These are phyloP conservation scores for Sphagnum tenellum DNA, from an alignment of 225 moss, liverwort and hornwort genomes.

Conservation along the genomic window DNA sequence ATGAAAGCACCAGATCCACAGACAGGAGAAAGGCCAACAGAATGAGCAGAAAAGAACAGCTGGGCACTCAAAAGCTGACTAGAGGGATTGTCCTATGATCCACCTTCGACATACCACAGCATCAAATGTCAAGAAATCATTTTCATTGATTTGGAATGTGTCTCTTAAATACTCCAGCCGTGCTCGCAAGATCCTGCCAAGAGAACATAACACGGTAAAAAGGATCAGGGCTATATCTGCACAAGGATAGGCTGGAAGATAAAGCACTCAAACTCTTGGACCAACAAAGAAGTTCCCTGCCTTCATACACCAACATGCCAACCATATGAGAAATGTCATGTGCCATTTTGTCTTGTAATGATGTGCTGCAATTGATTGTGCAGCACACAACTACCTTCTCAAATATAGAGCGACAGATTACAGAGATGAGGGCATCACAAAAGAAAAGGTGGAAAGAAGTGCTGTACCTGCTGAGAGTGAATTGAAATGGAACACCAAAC, in stretches of 20 bases:
- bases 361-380: no score
- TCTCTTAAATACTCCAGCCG: slow-evolving; percentile 94
- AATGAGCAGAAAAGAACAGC: neutral
- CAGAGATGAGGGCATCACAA: neutral
- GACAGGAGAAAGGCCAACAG: no score
- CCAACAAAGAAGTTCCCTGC: no score
- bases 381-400: no score
- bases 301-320: no score
- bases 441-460: slow-evolving; percentile 1
- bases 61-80: neutral
- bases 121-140: slow-evolving; percentile 96
- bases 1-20: neutral
- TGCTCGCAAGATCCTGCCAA: slow-evolving; percentile 64
- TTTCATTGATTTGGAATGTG: slow-evolving; percentile 98
- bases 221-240: no score
- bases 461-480: slow-evolving; percentile 85
- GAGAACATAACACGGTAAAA: no score
- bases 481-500: slow-evolving; percentile 98
- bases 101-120: slow-evolving; percentile 66
- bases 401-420: no score
- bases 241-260: no score
- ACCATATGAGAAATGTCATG: no score
- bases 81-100: neutral
- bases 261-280: no score
- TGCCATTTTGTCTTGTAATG: no score